Base-by-base conservation (phyloP, 2,329 filamentous ascomycete species). In the Tolypocladium ophioglossoides region DNA sequence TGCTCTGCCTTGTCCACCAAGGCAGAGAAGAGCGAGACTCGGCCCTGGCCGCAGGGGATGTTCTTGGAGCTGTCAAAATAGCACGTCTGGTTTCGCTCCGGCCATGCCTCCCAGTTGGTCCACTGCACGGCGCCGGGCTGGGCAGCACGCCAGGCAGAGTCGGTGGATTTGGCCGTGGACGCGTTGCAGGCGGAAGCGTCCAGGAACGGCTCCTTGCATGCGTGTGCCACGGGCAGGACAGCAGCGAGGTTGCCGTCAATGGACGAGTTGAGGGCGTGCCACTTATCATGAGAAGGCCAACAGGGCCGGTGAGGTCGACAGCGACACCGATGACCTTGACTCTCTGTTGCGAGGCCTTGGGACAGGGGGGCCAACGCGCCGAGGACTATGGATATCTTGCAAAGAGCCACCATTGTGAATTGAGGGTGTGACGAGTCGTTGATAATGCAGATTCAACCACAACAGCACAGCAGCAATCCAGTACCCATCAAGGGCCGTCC, bases 241-340 rank as follows among this genome's bases (percentile, higher is more conserved):
- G 72, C 70, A 52, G 83, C 68, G 32, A 83, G 68, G 20, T 67
- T 69, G 1, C 77, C 78, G 38, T 68, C 66, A 2, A 82, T 66
- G 2, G 78, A 74, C 20, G 65, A 54, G 58, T 83, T 81, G 52
- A 84, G 72, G 1, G 62, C 54, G 11, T 67, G 57, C 79, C 80
- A 84, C 6, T 66, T 61, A 7, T 60, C 44, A 3, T 56, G 30
- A 0, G 66, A 65, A 0, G 80, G 80, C 78, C 80, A 84, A 59
- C 70, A 73, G 1, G 58, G 27, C 52, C 82, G 76, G 27, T 72
- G 74, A 1, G 80, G 78, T 40, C 75, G 71, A 62, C 71, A 74
- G 24, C 71, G 71, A 61, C 75, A 78, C 27, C 56, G 39, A 2
- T n/a, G 22, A 34, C 51, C 46, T 44, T 52, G 38, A 10, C 40